phyloP scores from a whole-genome alignment of 331 rosid species.

The Rosa hybrid region DNA sequence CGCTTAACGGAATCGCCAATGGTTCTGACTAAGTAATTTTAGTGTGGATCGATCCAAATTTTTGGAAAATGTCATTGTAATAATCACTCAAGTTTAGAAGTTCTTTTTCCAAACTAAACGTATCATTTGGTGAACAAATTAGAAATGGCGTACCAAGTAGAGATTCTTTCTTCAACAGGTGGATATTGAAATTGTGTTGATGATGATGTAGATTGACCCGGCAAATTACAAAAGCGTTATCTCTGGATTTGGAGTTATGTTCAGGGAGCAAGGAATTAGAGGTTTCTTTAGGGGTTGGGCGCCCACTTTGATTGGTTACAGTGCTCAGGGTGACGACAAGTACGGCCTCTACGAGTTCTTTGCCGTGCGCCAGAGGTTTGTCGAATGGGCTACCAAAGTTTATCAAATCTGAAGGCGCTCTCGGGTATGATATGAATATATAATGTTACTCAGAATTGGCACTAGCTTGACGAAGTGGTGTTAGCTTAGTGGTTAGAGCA shows the following conservation, averaged over 20 bases:
- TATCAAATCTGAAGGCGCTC: conserved; percentile 62
- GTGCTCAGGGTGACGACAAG: conserved; percentile 93
- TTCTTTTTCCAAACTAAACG: too few relatives aligned
- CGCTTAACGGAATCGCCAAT: too few relatives aligned
- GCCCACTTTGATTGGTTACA: conserved; percentile 77
- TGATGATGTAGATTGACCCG: conserved; percentile 56
- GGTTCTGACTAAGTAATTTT: too few relatives aligned
- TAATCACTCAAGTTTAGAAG: too few relatives aligned
- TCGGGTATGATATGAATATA: conserved; percentile 49
- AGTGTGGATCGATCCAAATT: too few relatives aligned
- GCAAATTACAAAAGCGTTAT: conserved; percentile 59
- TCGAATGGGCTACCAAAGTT: conserved; percentile 75
- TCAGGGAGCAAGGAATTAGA: conserved; percentile 70
- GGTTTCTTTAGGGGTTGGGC: conserved; percentile 85
- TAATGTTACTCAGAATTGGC: neutral
- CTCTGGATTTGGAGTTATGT: conserved; percentile 67
- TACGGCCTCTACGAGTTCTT: conserved; percentile 81
- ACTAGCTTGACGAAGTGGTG: too few relatives aligned
- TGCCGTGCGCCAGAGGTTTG: conserved; percentile 84
- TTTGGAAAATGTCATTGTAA: too few relatives aligned
- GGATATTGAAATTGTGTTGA: neutral
- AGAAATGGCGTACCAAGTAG: too few relatives aligned
- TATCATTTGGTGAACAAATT: too few relatives aligned
- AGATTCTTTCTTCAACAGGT: neutral
- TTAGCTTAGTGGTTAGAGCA: too few relatives aligned